Percentiles rank a stretch among this genome's conserved stretches.
Conservation (phyloP, 2,329 filamentous ascomycete species). For the Colletotrichum spaethianum region DNA sequence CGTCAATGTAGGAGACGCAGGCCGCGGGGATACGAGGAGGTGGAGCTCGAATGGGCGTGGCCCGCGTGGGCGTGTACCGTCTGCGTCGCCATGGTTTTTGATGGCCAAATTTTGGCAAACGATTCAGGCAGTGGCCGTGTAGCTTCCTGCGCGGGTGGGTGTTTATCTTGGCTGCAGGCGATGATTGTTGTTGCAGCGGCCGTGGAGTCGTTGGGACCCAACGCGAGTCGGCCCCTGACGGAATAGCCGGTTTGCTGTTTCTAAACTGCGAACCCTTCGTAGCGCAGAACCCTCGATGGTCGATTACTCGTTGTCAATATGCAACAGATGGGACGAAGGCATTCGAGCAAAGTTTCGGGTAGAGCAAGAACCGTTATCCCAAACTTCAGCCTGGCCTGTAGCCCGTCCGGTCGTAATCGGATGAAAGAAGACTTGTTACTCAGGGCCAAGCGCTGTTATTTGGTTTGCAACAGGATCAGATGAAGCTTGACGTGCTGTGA, state of each 20-base stretch:
- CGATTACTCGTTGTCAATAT: constrained; percentile 24
- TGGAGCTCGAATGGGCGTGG: constrained; percentile 43
- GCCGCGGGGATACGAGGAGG: constrained; percentile 62
- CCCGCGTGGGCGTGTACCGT: constrained; percentile 42
- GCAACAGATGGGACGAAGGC: constrained; percentile 27
- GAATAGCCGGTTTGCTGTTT: background rate
- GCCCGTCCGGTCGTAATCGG: constrained; percentile 24
- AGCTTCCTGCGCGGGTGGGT: constrained; percentile 7
- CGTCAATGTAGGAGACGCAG: constrained; percentile 87
- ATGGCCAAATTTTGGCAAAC: constrained; percentile 24
- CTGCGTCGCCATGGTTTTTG: constrained; percentile 50
- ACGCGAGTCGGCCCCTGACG: constrained; percentile 18
- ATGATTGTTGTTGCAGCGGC: constrained; percentile 34
- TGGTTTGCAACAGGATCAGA: constrained; percentile 23
- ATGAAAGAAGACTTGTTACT: constrained; percentile 20
- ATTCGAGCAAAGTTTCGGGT: constrained; percentile 30
- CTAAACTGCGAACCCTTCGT: constrained; percentile 18
- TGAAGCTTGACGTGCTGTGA: constrained; percentile 13
- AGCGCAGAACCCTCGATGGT: constrained; percentile 16
- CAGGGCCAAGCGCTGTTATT: constrained; percentile 10
- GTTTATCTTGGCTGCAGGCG: constrained; percentile 22
- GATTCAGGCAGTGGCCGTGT: constrained; percentile 13
- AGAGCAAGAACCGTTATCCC: constrained; percentile 15
- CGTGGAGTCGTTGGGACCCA: constrained; percentile 31
- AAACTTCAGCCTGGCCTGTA: constrained; percentile 10